phyloP scores from a whole-genome alignment of 2,329 filamentous ascomycete species.

The Pseudocercospora fijiensis region DNA sequence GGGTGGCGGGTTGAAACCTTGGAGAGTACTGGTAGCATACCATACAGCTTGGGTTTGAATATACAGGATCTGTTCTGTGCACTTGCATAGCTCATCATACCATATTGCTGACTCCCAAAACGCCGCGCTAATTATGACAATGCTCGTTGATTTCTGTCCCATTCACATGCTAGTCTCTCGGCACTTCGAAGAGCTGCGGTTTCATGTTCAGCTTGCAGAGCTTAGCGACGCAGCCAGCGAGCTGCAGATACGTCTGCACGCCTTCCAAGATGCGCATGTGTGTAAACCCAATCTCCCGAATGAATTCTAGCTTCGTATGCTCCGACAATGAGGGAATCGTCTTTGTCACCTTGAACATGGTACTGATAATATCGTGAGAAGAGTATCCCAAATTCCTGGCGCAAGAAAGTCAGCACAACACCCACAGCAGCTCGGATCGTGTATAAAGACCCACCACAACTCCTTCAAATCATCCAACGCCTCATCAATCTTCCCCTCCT shows the following conservation, averaged over 20 bases:
- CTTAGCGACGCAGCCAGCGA: slow-evolving; percentile 87
- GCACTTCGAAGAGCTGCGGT: slow-evolving; percentile 68
- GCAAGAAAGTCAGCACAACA: slow-evolving; percentile 18
- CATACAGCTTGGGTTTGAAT: slow-evolving; percentile 2
- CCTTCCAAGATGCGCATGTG: slow-evolving; percentile 99
- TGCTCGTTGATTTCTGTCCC: neutral
- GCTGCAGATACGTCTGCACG: slow-evolving; percentile 88
- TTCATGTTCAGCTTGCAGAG: slow-evolving; percentile 97
- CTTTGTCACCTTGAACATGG: slow-evolving; percentile 98
- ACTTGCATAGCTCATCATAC: neutral
- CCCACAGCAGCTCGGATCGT: neutral
- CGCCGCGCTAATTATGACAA: neutral
- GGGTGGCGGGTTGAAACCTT: neutral
- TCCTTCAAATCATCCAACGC: slow-evolving; percentile 85
- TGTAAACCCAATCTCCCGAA: slow-evolving; percentile 91
- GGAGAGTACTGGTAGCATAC: neutral
- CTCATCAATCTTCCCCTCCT: slow-evolving; percentile 84
- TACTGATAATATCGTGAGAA: slow-evolving; percentile 98
- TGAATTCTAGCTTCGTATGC: slow-evolving; percentile 94
- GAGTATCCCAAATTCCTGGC: slow-evolving; percentile 84
- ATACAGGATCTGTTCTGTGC: neutral
- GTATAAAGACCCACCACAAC: slow-evolving; percentile 62
- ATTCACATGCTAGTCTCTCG: slow-evolving; percentile 25
- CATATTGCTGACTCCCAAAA: neutral
- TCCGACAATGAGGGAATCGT: slow-evolving; percentile 89